Base-by-base conservation (phyloP, 1,139 yeast genomes). In the Protomyces inouyei region DNA sequence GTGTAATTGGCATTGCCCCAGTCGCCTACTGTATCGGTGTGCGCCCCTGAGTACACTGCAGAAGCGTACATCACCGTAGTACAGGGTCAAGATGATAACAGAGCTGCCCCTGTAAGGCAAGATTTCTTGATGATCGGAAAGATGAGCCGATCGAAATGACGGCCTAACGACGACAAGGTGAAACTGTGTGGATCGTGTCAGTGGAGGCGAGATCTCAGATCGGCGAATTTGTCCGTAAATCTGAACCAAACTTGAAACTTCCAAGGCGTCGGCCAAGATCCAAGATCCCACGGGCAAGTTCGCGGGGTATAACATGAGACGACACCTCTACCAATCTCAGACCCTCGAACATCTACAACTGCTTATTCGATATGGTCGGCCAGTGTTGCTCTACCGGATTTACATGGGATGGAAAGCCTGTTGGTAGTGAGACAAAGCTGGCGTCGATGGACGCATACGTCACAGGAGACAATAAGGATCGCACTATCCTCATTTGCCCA, bases 381-480 rank as follows among this genome's bases (percentile, higher is more conserved):
- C 16, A 55, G 9, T 55, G 59, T 23, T 55, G 59, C 52, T n/a
- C n/a, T 18, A 25, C 48, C 14, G 59, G 59, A 21, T 38, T 43
- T 21, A 37, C 16, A 5, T 43, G 52, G 52, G 37, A 55, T n/a
- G 48, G 52, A 14, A 25, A 23, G 36, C 48, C 52, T 12, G 18
- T 8, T 14, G 59, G 59, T 23, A 38, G 18, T 6, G 51, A 37
- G n/a, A n/a, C 10, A 14, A 55, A 23, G 52, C 38, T 55, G 12
- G 59, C 28, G 3, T 51, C 52, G 14, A 36, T 37, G 52, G 35
- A 55, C 52, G 23, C 52, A 12, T 55, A 55, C 25, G 59, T 55
- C 52, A 14, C 59, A 1, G 59, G 52, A 6, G n/a, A 36, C 52
- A 32, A 38, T 16, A 23, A n/a, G 14, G 36, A 37, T n/a, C 59